A percentile compares a stretch with the other conserved stretches of the same genome.
Evolutionary conservation across 768 basidiomycete species (phyloP).

Genomic region (Pulveroboletus sp.): DNA sequence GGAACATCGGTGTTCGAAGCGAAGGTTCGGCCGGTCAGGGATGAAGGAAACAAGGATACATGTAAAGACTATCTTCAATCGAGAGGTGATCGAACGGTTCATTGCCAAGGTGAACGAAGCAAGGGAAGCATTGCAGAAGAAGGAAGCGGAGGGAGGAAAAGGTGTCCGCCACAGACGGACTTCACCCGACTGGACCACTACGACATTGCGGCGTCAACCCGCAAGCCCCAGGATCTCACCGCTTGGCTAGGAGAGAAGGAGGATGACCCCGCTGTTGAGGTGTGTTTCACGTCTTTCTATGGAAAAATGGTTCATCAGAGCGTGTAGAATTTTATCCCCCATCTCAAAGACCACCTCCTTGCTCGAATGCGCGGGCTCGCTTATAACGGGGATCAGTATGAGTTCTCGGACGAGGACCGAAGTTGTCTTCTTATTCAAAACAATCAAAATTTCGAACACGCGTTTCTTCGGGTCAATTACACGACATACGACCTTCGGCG

Average conservation of each 20-base stretch:
- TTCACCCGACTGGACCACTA: not conserved
- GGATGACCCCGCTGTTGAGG: not conserved
- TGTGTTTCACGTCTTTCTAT: no score
- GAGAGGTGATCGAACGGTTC: constrained; percentile 17
- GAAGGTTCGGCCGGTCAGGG: constrained; percentile 33
- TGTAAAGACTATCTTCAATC: no score
- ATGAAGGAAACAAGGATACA: constrained; percentile 32
- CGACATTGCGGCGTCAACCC: not conserved
- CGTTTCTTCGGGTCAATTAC: not conserved
- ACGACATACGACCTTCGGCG: not conserved
- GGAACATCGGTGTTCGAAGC: constrained; percentile 35
- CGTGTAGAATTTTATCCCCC: not conserved
- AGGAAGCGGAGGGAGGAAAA: no score
- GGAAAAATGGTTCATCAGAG: not conserved
- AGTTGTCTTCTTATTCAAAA: not conserved
- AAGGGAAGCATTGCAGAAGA: no score
- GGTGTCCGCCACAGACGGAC: no score
- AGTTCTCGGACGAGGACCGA: not conserved
- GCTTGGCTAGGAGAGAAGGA: not conserved
- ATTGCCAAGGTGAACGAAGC: constrained; percentile 14
- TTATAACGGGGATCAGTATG: not conserved
- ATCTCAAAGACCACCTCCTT: not conserved
- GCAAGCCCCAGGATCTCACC: not conserved
- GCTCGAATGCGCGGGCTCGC: not conserved
- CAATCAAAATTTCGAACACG: not conserved